Conservation (phyloP, 2,329 filamentous ascomycete species). For the Aspergillus ochraceoroseus region DNA sequence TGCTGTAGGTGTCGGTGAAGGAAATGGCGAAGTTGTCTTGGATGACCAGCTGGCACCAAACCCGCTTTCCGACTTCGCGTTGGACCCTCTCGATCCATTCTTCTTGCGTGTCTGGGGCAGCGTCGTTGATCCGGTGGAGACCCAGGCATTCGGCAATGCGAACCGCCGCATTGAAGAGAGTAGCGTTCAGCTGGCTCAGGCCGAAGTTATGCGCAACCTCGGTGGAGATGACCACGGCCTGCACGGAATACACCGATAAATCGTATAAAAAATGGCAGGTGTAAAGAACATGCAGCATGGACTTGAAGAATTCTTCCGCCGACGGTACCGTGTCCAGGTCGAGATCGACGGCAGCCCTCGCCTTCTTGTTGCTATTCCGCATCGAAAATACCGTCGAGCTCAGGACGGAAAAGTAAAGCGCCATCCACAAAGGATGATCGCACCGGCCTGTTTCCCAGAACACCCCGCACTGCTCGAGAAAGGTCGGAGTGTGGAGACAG, state of each 20-base stretch:
- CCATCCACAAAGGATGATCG: conserved; percentile 26
- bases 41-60: conserved; percentile 39
- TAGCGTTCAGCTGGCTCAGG: conserved; percentile 35
- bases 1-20: conserved; percentile 38
- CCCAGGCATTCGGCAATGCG: conserved; percentile 35
- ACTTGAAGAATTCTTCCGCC: conserved; percentile 26
- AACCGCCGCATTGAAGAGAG: conserved; percentile 34
- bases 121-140: conserved; percentile 26
- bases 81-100: conserved; percentile 26
- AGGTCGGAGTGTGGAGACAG: conserved; percentile 24
- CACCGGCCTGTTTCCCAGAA: conserved; percentile 24
- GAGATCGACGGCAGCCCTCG: conserved; percentile 16
- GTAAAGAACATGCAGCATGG: conserved; percentile 35
- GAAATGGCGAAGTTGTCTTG: conserved; percentile 38
- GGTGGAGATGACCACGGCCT: conserved; percentile 39
- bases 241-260: conserved; percentile 29
- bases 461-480: conserved; percentile 25
- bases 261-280: conserved; percentile 33
- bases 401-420: conserved; percentile 25
- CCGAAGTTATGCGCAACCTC: conserved; percentile 39
- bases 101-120: conserved; percentile 11
- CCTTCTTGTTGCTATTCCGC: conserved; percentile 23
- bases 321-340: conserved; percentile 24
- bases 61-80: conserved; percentile 34
- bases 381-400: conserved; percentile 25